A percentile compares a stretch with the other conserved stretches of the same genome.
Evolutionary conservation across 2,329 filamentous ascomycete genomes (phyloP).

Genomic region (Cordyceps militaris): DNA sequence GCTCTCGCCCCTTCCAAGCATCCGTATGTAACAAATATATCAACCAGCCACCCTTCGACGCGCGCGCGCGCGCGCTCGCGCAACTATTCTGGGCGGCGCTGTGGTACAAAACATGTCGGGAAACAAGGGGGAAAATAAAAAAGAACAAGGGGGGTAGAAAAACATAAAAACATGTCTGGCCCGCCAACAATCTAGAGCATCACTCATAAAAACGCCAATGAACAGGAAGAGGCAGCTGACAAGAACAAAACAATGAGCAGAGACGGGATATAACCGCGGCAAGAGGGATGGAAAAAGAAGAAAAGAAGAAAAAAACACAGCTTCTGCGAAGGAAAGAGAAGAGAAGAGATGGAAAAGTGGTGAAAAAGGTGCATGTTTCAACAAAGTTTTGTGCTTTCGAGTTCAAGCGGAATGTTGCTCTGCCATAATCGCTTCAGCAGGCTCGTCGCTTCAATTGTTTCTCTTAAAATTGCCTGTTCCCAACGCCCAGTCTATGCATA

Average conservation of each 20-base stretch:
- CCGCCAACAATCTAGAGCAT: neutral
- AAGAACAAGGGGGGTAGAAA: neutral
- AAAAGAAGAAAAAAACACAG: neutral
- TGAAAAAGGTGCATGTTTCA: neutral
- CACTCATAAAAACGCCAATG: neutral
- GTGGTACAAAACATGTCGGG: neutral
- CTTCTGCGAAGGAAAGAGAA: neutral
- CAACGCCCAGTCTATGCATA: conserved; percentile 12
- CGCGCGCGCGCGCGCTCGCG: no score
- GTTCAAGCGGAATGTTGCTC: neutral
- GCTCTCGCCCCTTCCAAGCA: neutral
- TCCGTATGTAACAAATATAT: neutral
- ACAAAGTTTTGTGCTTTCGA: neutral
- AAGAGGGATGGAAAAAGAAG: neutral
- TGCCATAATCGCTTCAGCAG: neutral
- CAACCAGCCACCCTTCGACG: neutral
- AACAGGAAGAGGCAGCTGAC: neutral
- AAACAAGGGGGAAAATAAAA: neutral
- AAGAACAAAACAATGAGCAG: neutral
- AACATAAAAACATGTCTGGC: neutral
- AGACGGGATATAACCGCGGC: neutral
- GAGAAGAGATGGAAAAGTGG: neutral
- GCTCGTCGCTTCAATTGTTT: neutral
- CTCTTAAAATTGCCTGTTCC: conserved; percentile 1
- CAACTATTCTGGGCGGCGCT: no score